Base-by-base conservation (phyloP, 345 rosid species). In the Citrus australasica region DNA sequence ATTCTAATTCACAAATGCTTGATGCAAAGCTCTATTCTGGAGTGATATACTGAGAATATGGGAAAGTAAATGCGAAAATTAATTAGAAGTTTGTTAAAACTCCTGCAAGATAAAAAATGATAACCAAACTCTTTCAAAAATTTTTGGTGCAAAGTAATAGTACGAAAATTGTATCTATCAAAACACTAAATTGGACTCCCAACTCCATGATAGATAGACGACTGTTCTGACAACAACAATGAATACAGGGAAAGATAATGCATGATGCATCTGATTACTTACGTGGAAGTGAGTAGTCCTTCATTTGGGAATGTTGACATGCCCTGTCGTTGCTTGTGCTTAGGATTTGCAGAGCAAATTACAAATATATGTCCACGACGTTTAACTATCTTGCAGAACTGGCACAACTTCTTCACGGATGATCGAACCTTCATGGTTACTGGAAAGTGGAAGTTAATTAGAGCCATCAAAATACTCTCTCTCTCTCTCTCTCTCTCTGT, bases 311-410 rank as follows among this genome's bases (percentile, higher is more conserved):
- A 83, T 2, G 95, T 71, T 35, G 88, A 72, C 78, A 87, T 78
- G 68, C 99, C 99, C 55, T 91, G 97, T 2, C 90, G 85, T 79
- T 96, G 99, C 95, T 96, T 91, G 85, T 96, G 99, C 89, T 91
- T 86, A 66, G 97, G 97, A 85, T 96, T 89, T 22, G 94, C 78
- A 46, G 85, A 76, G 86, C 98, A 96, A 3, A 90, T 77, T 9
- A 94, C 92, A 72, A 87, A 92, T 0, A 94, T 91, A 51, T 95
- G 93, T 72, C 99, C 97, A 37, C 97, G 92, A 8, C 97, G 97
- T 81, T 94, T 94, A 73, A 94, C 86, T 9, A 94, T 90, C 84
- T 82, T 90, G 79, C 98, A 96, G 69, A 91, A 96, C 85, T 96
- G 94, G 69, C 98, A 92, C 97, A 94, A 82, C 90, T 92, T 94